phyloP scores from a whole-genome alignment of 768 basidiomycete species.

The Serendipita indica region DNA sequence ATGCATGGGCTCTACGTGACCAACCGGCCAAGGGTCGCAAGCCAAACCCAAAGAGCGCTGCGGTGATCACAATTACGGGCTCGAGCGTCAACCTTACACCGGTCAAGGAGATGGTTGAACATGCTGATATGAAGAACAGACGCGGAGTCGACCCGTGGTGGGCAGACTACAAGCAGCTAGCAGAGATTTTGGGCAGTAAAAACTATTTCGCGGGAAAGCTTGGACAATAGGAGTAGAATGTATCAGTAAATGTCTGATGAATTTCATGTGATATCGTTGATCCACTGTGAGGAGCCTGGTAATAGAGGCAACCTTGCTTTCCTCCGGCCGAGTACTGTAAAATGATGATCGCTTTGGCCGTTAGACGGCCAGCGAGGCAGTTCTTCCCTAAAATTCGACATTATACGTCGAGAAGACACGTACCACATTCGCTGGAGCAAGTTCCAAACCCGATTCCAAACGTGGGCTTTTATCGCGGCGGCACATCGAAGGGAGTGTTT shows the following conservation, averaged over 20 bases:
- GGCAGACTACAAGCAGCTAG: constrained; percentile 49
- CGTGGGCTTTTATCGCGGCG: constrained; percentile 47
- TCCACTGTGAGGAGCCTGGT: no score
- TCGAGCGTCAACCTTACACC: constrained; percentile 69
- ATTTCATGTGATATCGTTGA: no score
- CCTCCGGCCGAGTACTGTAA: no score
- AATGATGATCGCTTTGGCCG: no score
- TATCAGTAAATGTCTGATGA: no score
- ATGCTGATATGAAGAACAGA: constrained; percentile 85
- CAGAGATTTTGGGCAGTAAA: constrained; percentile 47
- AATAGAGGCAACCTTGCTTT: no score
- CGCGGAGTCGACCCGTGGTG: constrained; percentile 73
- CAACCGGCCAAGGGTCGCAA: constrained; percentile 39
- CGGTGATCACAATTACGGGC: constrained; percentile 84
- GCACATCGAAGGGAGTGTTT: constrained; percentile 68
- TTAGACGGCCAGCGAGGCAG: no score
- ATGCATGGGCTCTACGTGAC: constrained; percentile 42
- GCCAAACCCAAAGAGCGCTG: constrained; percentile 49
- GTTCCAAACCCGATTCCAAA: constrained; percentile 22
- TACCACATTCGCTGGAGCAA: not conserved
- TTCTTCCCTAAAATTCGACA: no score
- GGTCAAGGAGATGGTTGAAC: constrained; percentile 65
- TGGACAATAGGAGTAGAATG: no score
- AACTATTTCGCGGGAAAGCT: constrained; percentile 8
- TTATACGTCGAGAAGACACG: no score